A percentile compares a stretch with the other conserved stretches of the same genome.
These are phyloP conservation scores for Isoetes engelmannii DNA, from an alignment of 83 land plant species.

Conservation along the genomic window DNA sequence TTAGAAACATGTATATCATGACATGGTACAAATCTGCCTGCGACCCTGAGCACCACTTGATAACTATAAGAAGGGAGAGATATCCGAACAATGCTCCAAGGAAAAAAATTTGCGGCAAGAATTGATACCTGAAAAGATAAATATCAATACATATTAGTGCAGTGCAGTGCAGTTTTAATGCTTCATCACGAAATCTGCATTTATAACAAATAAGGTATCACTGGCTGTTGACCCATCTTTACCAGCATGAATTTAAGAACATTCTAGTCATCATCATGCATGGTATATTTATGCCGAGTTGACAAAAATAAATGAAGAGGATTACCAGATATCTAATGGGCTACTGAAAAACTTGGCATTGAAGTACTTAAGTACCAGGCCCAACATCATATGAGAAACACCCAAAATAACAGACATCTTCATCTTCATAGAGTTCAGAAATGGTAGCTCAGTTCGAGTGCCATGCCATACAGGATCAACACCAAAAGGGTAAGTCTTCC, in stretches of 20 bases:
- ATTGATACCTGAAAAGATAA: slow-evolving; percentile 64
- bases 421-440: slow-evolving; percentile 94
- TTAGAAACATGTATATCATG: slow-evolving; percentile 97
- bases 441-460: slow-evolving; percentile 76
- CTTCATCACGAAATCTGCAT: too few species aligned
- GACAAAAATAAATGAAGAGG: not conserved
- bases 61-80: slow-evolving; percentile 74
- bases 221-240: too few species aligned
- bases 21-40: slow-evolving; percentile 90
- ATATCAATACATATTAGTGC: not conserved
- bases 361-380: slow-evolving; percentile 79
- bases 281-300: too few species aligned
- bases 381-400: slow-evolving; percentile 92
- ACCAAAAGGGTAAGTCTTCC: slow-evolving; percentile 73
- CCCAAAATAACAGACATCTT: slow-evolving; percentile 96
- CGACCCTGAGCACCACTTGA: slow-evolving; percentile 93
- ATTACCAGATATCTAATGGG: slow-evolving; percentile 64
- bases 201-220: too few species aligned
- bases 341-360: slow-evolving; percentile 74
- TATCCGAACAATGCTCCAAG: slow-evolving; percentile 89
- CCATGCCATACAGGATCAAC: slow-evolving; percentile 97
- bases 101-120: slow-evolving; percentile 87
- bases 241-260: not conserved
- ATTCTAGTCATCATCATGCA: too few species aligned
- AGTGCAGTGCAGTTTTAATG: not conserved